A percentile compares a stretch with the other conserved stretches of the same genome.
phyloP scores from a whole-genome alignment of 1,284 basidiomycete species.

The Ceratobasidium sp. region DNA sequence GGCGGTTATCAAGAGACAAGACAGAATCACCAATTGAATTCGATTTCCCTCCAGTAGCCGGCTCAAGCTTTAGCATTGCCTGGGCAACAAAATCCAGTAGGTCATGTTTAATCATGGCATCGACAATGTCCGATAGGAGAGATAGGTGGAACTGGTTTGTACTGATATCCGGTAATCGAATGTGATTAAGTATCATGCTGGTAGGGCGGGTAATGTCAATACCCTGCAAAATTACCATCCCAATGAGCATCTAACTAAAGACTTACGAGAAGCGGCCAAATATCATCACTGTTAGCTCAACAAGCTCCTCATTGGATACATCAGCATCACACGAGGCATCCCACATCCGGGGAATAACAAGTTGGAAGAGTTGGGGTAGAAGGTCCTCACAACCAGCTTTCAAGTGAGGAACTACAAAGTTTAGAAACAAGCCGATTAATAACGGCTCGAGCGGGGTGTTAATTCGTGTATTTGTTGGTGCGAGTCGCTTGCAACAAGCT shows the following conservation, averaged over 20 bases:
- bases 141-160: background rate
- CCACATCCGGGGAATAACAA: background rate
- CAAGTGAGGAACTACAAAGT: background rate
- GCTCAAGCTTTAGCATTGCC: background rate
- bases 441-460: background rate
- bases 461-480: background rate
- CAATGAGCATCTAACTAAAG: background rate
- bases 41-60: background rate
- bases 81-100: background rate
- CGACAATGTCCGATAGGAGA: background rate
- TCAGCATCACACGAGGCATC: background rate
- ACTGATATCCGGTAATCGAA: no score
- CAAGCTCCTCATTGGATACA: background rate
- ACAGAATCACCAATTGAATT: background rate
- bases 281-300: background rate
- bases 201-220: background rate
- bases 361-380: background rate
- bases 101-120: background rate
- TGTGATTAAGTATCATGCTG: no score
- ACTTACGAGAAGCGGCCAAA: background rate
- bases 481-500: background rate
- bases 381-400: background rate
- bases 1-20: background rate
- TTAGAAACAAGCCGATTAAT: background rate
- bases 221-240: background rate